A percentile compares a stretch with the other conserved stretches of the same genome.
phyloP scores from a whole-genome alignment of 2,329 filamentous ascomycete genomes.

The Trichophyton verrucosum region DNA sequence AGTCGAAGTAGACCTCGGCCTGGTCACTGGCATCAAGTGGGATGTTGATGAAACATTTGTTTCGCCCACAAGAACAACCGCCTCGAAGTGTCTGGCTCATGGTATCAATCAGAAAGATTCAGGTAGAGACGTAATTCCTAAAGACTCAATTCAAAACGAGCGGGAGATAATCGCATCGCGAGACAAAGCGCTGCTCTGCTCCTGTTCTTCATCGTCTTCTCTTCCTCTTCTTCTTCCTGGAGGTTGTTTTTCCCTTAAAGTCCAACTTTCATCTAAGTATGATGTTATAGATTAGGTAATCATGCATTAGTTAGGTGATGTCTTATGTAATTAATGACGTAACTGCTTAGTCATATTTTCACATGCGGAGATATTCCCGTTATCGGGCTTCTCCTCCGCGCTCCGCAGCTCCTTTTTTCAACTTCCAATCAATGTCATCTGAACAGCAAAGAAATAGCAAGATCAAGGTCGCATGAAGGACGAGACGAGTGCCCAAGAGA shows the following conservation, averaged over 20 bases:
- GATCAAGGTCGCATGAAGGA: not conserved
- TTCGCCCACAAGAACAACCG: constrained; percentile 68
- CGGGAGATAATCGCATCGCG: not conserved
- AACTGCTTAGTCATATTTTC: not conserved
- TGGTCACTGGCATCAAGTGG: constrained; percentile 46
- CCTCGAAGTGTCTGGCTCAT: constrained; percentile 13
- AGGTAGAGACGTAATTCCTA: not conserved
- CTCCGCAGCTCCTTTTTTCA: not conserved
- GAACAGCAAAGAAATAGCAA: not conserved
- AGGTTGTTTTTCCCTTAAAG: not conserved
- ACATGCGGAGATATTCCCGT: not conserved
- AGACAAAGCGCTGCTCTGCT: not conserved
- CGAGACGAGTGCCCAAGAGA: not conserved
- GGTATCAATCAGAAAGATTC: not conserved
- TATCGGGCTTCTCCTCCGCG: not conserved
- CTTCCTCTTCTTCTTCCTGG: not conserved
- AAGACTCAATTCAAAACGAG: not conserved
- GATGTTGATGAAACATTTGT: constrained; percentile 63
- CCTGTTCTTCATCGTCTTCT: not conserved
- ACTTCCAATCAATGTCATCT: too few relatives aligned
- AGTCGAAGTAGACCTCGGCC: constrained; percentile 64
- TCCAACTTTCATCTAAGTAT: not conserved
- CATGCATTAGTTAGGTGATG: not conserved
- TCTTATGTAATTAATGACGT: not conserved
- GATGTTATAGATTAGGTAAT: not conserved